Conservation (phyloP, 441 rosid species). For the Populus hybrid region DNA sequence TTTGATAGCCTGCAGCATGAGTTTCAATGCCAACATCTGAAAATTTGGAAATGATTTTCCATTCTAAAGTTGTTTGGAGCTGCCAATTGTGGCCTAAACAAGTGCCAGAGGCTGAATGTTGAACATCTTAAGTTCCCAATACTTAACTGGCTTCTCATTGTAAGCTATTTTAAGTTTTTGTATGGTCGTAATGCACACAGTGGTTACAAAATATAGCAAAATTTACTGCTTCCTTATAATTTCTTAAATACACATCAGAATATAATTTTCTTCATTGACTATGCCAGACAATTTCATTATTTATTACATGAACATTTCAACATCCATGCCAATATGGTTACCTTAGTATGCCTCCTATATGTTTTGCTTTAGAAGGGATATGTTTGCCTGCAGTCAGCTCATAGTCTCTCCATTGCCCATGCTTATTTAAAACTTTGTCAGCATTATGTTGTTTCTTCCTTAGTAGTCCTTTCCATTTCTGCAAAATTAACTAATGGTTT, state of each 20-base stretch:
- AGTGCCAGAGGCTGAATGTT: neutral
- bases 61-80: neutral
- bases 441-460: neutral
- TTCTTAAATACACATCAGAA: neutral
- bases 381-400: neutral
- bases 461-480: neutral
- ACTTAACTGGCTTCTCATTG: neutral
- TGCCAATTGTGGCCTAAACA: neutral
- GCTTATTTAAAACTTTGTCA: neutral
- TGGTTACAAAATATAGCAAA: neutral
- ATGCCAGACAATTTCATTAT: neutral
- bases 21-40: neutral
- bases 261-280: neutral
- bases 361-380: neutral
- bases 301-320: neutral
- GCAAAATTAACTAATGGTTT: neutral
- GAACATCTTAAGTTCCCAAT: neutral
- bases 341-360: neutral
- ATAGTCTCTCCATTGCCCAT: neutral
- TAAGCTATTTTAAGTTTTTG: neutral
- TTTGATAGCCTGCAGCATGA: neutral
- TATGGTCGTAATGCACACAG: neutral
- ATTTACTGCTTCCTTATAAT: neutral
- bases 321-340: neutral
- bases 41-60: neutral